Evolutionary conservation across 2,329 filamentous ascomycete species (phyloP).

Genomic region (Chlorencoelia australis): DNA sequence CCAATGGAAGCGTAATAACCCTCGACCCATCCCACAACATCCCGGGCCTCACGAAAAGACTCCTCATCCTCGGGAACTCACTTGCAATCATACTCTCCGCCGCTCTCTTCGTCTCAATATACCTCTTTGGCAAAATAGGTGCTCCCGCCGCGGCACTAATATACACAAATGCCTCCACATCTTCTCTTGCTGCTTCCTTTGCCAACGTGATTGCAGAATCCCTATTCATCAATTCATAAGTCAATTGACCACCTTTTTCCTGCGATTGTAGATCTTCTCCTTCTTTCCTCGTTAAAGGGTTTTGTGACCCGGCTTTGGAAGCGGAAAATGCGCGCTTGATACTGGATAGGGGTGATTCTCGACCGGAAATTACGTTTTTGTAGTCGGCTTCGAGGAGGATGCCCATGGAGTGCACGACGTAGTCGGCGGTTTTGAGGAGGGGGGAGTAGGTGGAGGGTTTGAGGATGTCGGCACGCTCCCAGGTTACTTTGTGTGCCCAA

Average conservation of each 20-base stretch:
- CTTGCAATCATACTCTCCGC: slow-evolving; percentile 69
- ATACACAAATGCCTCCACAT: slow-evolving; percentile 67
- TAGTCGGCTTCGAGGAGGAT: slow-evolving; percentile 97
- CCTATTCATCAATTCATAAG: slow-evolving; percentile 96
- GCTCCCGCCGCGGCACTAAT: slow-evolving; percentile 82
- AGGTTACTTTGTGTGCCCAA: slow-evolving; percentile 77
- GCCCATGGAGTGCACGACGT: slow-evolving; percentile 89
- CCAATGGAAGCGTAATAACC: slow-evolving; percentile 74
- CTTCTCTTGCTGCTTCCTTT: slow-evolving; percentile 56
- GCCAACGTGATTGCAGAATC: slow-evolving; percentile 79
- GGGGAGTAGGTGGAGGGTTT: slow-evolving; percentile 68
- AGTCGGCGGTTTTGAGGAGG: slow-evolving; percentile 67
- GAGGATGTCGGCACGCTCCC: slow-evolving; percentile 70
- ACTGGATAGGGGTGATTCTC: slow-evolving; percentile 70
- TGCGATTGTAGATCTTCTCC: slow-evolving; percentile 53
- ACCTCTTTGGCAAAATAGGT: slow-evolving; percentile 72
- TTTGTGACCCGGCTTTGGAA: slow-evolving; percentile 51
- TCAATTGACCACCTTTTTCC: slow-evolving; percentile 66
- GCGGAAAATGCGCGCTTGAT: slow-evolving; percentile 69
- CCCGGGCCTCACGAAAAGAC: slow-evolving; percentile 72
- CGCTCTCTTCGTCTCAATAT: slow-evolving; percentile 85
- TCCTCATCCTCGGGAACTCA: slow-evolving; percentile 65
- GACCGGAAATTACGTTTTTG: slow-evolving; percentile 80
- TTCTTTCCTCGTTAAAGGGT: slow-evolving; percentile 55
- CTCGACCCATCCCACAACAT: slow-evolving; percentile 85